These are phyloP conservation scores for Gremmenia infestans DNA, from an alignment of 2,329 filamentous ascomycete genomes.

Conservation along the genomic window DNA sequence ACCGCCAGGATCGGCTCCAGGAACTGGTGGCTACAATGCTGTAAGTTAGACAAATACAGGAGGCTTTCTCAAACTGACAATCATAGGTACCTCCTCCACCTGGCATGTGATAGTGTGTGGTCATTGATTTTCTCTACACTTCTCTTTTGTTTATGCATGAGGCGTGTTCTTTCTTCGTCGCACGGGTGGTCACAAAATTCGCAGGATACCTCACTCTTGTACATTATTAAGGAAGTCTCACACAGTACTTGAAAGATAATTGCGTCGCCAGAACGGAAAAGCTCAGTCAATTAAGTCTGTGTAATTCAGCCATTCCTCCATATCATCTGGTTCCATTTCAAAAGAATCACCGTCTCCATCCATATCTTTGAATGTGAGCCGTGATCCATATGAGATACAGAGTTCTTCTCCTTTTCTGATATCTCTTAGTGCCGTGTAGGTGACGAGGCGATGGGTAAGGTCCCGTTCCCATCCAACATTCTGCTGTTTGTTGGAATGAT, in stretches of 20 bases:
- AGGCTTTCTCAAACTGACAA: slow-evolving; percentile 5
- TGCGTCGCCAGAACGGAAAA: neutral
- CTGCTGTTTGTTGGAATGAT: slow-evolving; percentile 46
- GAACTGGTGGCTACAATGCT: slow-evolving; percentile 54
- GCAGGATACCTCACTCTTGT: slow-evolving; percentile 24
- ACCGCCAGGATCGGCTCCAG: slow-evolving; percentile 50
- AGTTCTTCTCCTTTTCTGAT: slow-evolving; percentile 49
- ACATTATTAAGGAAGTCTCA: slow-evolving; percentile 10
- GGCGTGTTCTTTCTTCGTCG: neutral
- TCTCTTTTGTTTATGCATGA: slow-evolving; percentile 1
- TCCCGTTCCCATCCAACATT: slow-evolving; percentile 53
- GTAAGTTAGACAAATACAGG: slow-evolving; percentile 30
- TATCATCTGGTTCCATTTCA: slow-evolving; percentile 19
- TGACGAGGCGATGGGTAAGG: slow-evolving; percentile 39
- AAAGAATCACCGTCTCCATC: slow-evolving; percentile 18
- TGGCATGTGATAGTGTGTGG: slow-evolving; percentile 36
- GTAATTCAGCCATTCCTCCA: slow-evolving; percentile 26
- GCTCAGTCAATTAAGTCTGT: slow-evolving; percentile 30
- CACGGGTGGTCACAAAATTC: slow-evolving; percentile 6
- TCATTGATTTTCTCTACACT: neutral
- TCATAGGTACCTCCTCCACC: slow-evolving; percentile 46
- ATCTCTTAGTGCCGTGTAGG: slow-evolving; percentile 45
- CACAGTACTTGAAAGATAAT: neutral
- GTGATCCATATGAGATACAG: slow-evolving; percentile 38
- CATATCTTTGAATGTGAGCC: slow-evolving; percentile 34